These are phyloP conservation scores for Shiraia sp. DNA, from an alignment of 2,329 filamentous ascomycete species.

Conservation along the genomic window DNA sequence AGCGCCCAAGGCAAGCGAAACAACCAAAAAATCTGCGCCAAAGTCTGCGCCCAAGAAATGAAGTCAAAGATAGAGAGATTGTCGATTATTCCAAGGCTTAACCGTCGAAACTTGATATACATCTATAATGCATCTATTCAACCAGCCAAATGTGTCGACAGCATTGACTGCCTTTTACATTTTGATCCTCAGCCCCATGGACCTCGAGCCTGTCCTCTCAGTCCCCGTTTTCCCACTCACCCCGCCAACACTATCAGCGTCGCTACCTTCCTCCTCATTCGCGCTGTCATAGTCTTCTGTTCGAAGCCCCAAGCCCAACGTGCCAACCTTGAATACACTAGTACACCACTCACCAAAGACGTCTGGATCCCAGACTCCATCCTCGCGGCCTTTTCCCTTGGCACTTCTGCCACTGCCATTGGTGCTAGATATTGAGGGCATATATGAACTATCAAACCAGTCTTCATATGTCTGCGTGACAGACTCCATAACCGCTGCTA, in stretches of 20 bases:
- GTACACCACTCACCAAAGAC: conserved; percentile 67
- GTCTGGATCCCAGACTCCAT: conserved; percentile 67
- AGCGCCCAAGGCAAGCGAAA: conserved; percentile 1
- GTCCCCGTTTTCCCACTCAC: conserved; percentile 32
- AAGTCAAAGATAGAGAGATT: no score
- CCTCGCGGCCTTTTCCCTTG: conserved; percentile 59
- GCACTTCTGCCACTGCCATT: conserved; percentile 20
- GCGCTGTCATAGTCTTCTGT: conserved; percentile 19
- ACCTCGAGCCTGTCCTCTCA: conserved; percentile 27
- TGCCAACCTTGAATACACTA: conserved; percentile 61
- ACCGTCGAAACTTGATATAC: no score
- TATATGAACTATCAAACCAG: conserved; percentile 61
- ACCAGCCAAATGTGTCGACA: background rate
- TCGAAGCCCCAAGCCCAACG: conserved; percentile 39
- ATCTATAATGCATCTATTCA: no score
- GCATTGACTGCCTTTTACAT: conserved; percentile 21
- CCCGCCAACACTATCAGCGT: conserved; percentile 28
- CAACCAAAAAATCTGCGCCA: no score
- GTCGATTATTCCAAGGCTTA: no score
- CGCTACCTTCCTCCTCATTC: conserved; percentile 33
- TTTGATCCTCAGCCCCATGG: conserved; percentile 31
- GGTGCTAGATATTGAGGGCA: conserved; percentile 21
- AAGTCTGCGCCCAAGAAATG: no score
- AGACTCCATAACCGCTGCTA: conserved; percentile 67
- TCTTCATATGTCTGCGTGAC: conserved; percentile 66